Base-by-base conservation (phyloP, 106 monocot genomes). In the Gastrodia elata region DNA sequence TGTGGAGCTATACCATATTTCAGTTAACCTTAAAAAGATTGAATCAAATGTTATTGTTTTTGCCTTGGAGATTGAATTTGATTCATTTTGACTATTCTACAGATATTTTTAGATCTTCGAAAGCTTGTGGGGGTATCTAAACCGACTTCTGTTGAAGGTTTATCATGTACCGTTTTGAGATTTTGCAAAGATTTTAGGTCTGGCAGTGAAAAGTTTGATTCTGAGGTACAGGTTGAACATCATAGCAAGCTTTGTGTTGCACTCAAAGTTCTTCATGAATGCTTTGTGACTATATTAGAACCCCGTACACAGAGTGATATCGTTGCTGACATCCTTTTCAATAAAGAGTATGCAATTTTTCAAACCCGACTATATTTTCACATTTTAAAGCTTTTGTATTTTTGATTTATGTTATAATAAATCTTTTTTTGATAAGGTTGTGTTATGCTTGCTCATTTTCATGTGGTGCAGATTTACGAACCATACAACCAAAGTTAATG, bases 241-340 rank as follows among this genome's bases (percentile, higher is more conserved):
- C 70, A 88, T 55, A 71, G 75, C 81, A 92, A 88, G 86, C 80
- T 92, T 14, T 77, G 49, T 75, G 70, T 86, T 77, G 88, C 91
- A 30, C 71, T 92, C 34, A 78, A 86, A 74, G 76, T 88, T 71
- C 77, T 92, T 36, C 86, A 92, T 71, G 91, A 92, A 74, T 92
- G 91, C 39, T 92, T 92, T 72, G 78, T 84, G 25, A 44, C 79
- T 30, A 88, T 92, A 3, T 71, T 74, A 30, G 91, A 92, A 68
- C 78, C 88, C 58, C 88, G 88, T 24, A 92, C 83, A 9, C 48
- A 70, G n/a, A 84, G 71, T 35, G 91, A 92, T 72, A 44, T 92
- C 78, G 64, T 82, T 61, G 52, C 77, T 40, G 91, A 92, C 77
- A 37, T 92, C 55, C 9, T 91, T 76, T 91, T 86, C 71, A 91